Percentiles rank a stretch among this genome's conserved stretches.
phyloP scores from a whole-genome alignment of 1,139 yeast genomes.

The Geotrichum phurueaensis region DNA sequence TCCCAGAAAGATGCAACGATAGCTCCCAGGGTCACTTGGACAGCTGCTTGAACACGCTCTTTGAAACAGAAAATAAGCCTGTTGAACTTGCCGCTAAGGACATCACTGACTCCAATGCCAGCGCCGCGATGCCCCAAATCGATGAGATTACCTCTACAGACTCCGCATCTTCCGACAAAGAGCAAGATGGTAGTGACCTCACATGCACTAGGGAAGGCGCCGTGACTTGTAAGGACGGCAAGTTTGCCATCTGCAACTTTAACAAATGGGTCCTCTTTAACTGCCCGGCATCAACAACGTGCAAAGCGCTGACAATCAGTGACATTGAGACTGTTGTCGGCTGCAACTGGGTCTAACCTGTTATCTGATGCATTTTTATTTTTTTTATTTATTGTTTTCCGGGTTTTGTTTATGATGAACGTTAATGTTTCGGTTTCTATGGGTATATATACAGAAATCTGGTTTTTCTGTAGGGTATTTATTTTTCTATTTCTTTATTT shows the following conservation, averaged over 20 bases:
- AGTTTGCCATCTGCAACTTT: conserved; percentile 49
- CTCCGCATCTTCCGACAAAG: conserved; percentile 19
- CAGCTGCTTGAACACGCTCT: not conserved
- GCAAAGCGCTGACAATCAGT: conserved; percentile 43
- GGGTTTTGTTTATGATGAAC: not conserved
- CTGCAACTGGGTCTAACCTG: conserved; percentile 21
- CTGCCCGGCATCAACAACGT: conserved; percentile 55
- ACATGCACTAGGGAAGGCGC: conserved; percentile 46
- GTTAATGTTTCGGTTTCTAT: not conserved
- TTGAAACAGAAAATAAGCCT: not conserved
- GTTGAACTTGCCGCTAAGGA: not conserved
- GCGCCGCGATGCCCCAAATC: conserved; percentile 9
- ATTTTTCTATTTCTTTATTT: not conserved
- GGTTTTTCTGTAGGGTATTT: not conserved
- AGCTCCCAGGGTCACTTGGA: not conserved
- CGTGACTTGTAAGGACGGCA: conserved; percentile 46
- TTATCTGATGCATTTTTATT: not conserved
- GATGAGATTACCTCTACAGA: not conserved
- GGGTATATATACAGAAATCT: not conserved
- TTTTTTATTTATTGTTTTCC: not conserved
- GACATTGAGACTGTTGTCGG: conserved; percentile 28
- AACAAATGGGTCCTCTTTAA: conserved; percentile 49
- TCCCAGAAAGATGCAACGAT: not conserved
- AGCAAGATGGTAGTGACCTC: not conserved
- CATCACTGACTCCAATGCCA: not conserved